A percentile compares a stretch with the other conserved stretches of the same genome.
phyloP scores from a whole-genome alignment of 768 basidiomycete species.

The Cyclocybe cylindracea region DNA sequence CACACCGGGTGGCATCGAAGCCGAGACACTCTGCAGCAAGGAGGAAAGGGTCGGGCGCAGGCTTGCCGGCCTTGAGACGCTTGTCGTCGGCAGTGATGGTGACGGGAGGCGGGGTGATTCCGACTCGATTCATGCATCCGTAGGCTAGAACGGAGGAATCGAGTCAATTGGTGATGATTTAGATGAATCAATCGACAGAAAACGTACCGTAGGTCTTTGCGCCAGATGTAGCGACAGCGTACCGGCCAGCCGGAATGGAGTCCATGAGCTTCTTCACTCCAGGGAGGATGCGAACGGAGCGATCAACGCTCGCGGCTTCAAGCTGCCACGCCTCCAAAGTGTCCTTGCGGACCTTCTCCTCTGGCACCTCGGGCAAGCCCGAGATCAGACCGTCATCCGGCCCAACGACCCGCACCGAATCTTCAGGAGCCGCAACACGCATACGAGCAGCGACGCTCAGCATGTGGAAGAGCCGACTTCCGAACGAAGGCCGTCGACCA shows the following conservation, averaged over 20 bases:
- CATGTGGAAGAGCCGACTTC: conserved; percentile 21
- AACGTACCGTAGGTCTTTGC: conserved; percentile 66
- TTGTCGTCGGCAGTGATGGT: conserved; percentile 80
- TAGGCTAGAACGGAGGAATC: conserved; percentile 36
- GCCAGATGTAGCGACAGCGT: conserved; percentile 74
- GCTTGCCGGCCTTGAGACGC: conserved; percentile 66
- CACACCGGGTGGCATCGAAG: conserved; percentile 56
- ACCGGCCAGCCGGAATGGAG: conserved; percentile 64
- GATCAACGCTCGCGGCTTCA: conserved; percentile 57
- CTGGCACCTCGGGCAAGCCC: conserved; percentile 1
- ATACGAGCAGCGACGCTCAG: conserved; percentile 16
- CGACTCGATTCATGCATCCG: conserved; percentile 72
- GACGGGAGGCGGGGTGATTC: conserved; percentile 64
- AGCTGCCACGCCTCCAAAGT: conserved; percentile 51
- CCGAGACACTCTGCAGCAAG: conserved; percentile 62
- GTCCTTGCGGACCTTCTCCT: conserved; percentile 30
- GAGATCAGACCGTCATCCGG: conserved; percentile 34
- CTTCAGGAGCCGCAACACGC: conserved; percentile 25
- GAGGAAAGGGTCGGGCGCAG: conserved; percentile 64
- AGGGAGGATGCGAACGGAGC: conserved; percentile 70
- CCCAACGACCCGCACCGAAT: conserved; percentile 29
- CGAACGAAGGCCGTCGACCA: conserved; percentile 48
- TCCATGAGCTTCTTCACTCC: conserved; percentile 67
- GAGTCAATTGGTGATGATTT: background rate
- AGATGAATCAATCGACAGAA: background rate